Conservation (phyloP, 345 rosid genomes). For the Anacardium occidentale region DNA sequence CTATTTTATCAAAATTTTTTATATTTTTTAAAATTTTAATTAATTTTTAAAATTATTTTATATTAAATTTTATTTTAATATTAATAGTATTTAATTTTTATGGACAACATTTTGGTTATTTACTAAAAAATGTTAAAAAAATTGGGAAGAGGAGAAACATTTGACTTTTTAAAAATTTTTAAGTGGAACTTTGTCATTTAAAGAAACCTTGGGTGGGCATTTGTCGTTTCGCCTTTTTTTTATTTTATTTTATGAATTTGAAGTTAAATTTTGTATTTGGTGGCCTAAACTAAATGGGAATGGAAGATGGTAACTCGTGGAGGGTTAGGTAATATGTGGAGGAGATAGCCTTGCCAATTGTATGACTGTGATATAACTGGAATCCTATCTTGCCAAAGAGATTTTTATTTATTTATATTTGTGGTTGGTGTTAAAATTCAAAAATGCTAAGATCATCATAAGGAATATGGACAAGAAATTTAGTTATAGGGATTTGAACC, state of each 20-base stretch:
- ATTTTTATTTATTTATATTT: background rate
- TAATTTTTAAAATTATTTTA: too few species aligned
- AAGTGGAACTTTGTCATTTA: too few species aligned
- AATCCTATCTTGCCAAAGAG: constrained; percentile 3
- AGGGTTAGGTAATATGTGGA: constrained; percentile 11
- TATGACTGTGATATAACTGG: constrained; percentile 8
- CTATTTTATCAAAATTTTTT: too few species aligned
- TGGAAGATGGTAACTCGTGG: background rate
- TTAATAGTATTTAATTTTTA: too few species aligned
- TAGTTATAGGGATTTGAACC: background rate
- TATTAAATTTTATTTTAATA: too few species aligned
- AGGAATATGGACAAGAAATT: background rate
- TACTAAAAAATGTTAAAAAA: too few species aligned
- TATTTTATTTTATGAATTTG: background rate
- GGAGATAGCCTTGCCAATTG: background rate
- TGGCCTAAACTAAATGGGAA: background rate
- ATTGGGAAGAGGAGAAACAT: too few species aligned
- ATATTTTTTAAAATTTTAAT: too few species aligned
- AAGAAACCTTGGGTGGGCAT: too few species aligned
- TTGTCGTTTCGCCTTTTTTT: too few species aligned
- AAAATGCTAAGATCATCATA: background rate
- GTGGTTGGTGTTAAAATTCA: background rate
- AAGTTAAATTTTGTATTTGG: background rate
- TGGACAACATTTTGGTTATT: too few species aligned
- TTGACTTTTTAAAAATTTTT: too few species aligned